Evolutionary conservation across 495 filamentous ascomycete species (phyloP), one percentile per base, ranked within the genome.

Genomic region (Zalerion maritima): DNA sequence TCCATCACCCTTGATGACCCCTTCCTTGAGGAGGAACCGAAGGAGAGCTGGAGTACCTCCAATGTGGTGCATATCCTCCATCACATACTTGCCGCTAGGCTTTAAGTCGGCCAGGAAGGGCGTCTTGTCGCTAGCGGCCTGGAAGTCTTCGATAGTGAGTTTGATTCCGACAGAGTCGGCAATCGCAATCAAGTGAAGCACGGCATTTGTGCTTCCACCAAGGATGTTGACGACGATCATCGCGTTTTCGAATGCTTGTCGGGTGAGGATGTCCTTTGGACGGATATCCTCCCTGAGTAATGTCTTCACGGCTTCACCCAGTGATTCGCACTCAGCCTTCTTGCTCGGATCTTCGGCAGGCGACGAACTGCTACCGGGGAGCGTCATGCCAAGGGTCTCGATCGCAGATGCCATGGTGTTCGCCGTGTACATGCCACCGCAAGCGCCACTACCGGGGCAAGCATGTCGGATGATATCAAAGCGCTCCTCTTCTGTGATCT

Each of bases 401-500:
- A 94, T 91, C n/a, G 86, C 86, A 4, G 78, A 78, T 25, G 89
- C 89, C 85, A 97, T 92, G 28, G 89, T 97, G 66, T 97, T 97
- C 31, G 89, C 89, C 11, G 89, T 97, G 62, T 97, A 97, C 89
- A 97, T 97, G 36, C 89, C 89, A 46, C 89, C 89, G 47, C 89
- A 97, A 12, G 91, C 89, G 36, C 89, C 89, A 36, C 76, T 66
- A 25, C 89, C 89, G 22, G 87, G 87, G 54, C 87, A 94, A 19
- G 89, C 89, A 54, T 96, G 64, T 32, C 87, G 71, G 47, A 94
- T 94, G 49, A 96, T 87, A 53, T 97, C 89, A 47, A 79, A 87
- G 15, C 89, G 75, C 53, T 81, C 63, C 43, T 86, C 75, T 63
- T 97, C 89, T 42, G 64, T 74, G 49, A 96, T 94, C 43, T 94